Evolutionary conservation across 768 basidiomycete genomes (phyloP), one percentile per base, ranked within the genome.

Genomic region (Lentinula raphanica): DNA sequence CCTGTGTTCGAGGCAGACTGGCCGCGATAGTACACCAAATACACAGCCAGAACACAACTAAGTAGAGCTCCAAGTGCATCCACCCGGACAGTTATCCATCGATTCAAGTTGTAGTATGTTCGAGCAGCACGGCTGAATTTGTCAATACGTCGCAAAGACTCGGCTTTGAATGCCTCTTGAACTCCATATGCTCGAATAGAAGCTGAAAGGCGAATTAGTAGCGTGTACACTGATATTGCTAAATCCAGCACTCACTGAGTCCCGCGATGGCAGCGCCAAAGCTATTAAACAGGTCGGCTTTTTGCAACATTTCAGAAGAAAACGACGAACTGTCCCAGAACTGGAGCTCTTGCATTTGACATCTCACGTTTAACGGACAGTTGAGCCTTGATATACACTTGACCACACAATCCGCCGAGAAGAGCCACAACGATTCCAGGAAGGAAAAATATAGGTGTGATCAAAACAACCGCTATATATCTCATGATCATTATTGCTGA

Each of bases 261-360:
- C 61, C 61, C 59, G 77, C 69, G 36, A 90, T 80, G 1, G 86
- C 76, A 62, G 86, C 76, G 49, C 81, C 75, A 69, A 84, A 72
- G 67, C 75, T 45, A 69, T 68, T 58, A 9, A 9, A 29, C 35
- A 17, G 7, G 8, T 49, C 23, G 39, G 19, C 3, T n/a, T 7
- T 50, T 5, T 17, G 17, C 21, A 49, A n/a, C 31, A 5, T 8
- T 21, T 8, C 27, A 29, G 71, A 15, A 71, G 51, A 76, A 74
- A 62, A 71, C 71, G 12, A 77, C 60, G 46, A n/a, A 71, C 74
- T 64, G 59, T 12, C 36, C 58, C 13, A 63, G 32, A 19, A 60
- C 60, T 13, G 62, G 62, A 3, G 62, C 42, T 28, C 53, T 53
- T n/a, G 56, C 56, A 50, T 58, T 62, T n/a, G 56, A 57, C 36